Percentiles rank a stretch among this genome's conserved stretches.
phyloP scores from a whole-genome alignment of 148 eudicot genomes.

The Nepenthes gracilis region DNA sequence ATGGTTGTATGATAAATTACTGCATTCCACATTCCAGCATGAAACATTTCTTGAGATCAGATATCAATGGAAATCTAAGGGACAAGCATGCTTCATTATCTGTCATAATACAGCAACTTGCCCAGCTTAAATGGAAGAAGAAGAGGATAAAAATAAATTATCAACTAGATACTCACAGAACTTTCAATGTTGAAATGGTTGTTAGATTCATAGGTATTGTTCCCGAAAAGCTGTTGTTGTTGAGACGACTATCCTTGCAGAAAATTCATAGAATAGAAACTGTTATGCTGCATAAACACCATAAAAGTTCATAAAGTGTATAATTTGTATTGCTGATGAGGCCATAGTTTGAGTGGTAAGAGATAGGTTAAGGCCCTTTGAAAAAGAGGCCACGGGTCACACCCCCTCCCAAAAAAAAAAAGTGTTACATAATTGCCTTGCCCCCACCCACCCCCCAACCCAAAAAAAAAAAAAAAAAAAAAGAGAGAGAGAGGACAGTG shows the following conservation, averaged over 20 bases:
- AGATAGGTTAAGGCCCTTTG: no score
- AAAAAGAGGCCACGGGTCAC: no score
- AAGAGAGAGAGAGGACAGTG: no score
- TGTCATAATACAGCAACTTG: not conserved
- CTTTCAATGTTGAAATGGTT: conserved; percentile 34
- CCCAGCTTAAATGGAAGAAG: not conserved
- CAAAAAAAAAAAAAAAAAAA: not conserved
- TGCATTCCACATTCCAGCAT: conserved; percentile 19
- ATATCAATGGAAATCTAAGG: not conserved
- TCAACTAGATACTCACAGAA: conserved; percentile 46
- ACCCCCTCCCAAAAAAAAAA: no score
- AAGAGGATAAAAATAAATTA: not conserved
- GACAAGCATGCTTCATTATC: not conserved
- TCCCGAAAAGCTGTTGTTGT: conserved; percentile 62
- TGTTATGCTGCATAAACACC: conserved; percentile 4
- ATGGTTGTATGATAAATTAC: conserved; percentile 64
- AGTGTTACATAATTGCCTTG: no score
- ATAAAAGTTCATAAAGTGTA: not conserved
- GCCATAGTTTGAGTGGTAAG: no score
- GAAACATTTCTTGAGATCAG: not conserved
- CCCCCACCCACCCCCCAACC: no score
- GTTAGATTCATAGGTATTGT: conserved; percentile 55
- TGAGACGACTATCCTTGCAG: conserved; percentile 59
- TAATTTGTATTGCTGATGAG: no score
- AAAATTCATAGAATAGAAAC: conserved; percentile 14